A percentile compares a stretch with the other conserved stretches of the same genome.
These are phyloP conservation scores for Zopfochytrium polystomum DNA, from an alignment of 371 early-diverging fungal genomes.

Conservation along the genomic window DNA sequence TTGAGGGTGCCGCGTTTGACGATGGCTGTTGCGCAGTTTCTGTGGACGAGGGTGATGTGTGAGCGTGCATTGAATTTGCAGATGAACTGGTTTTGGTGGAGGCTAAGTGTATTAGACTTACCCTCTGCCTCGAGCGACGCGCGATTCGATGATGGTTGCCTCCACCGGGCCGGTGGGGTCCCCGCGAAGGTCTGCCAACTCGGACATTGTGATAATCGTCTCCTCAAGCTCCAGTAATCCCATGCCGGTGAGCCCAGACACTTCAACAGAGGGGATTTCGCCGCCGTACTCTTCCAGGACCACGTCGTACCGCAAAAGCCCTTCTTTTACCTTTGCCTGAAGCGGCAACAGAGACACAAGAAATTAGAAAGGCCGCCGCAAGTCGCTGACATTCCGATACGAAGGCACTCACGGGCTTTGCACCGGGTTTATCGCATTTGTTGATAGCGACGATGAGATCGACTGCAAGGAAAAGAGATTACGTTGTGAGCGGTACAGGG, in stretches of 20 bases:
- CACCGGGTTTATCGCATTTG: conserved; percentile 92
- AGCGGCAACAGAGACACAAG: background rate
- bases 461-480: conserved; percentile 40
- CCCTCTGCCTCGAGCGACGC: conserved; percentile 82
- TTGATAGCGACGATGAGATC: conserved; percentile 95
- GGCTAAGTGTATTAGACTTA: too few relatives aligned
- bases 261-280: conserved; percentile 84
- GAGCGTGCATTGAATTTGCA: too few relatives aligned
- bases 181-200: conserved; percentile 73
- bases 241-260: conserved; percentile 82
- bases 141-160: conserved; percentile 85
- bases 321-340: conserved; percentile 63
- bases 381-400: background rate
- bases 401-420: conserved; percentile 52
- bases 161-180: conserved; percentile 71
- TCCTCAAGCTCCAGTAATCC: conserved; percentile 87
- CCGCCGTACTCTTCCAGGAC: conserved; percentile 93
- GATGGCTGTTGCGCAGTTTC: conserved; percentile 75
- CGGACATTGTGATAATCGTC: conserved; percentile 78
- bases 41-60: too few relatives aligned
- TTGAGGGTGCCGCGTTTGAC: conserved; percentile 82
- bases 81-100: too few relatives aligned
- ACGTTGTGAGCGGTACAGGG: background rate
- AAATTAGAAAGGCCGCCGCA: background rate
- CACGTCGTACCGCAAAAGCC: conserved; percentile 72